Conservation (phyloP, 2,329 filamentous ascomycete genomes). For the Phoma herbarum region DNA sequence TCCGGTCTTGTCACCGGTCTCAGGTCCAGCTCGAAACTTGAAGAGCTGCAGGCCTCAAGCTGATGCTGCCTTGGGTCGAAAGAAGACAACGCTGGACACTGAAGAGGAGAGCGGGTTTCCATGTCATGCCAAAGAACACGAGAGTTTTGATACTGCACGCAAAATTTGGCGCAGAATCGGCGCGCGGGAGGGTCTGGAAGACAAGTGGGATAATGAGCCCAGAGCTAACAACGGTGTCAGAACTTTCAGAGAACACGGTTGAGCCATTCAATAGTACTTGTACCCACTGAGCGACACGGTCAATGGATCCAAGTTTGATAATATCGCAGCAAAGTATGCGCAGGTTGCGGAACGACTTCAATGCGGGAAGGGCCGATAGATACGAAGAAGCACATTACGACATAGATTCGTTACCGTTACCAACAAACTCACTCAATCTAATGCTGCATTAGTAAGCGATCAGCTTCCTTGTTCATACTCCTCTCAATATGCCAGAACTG, state of each 20-base stretch:
- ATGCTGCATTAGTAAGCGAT: slow-evolving; percentile 27
- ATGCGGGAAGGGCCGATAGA: neutral
- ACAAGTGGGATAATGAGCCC: neutral
- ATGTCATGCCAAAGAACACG: neutral
- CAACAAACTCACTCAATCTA: neutral
- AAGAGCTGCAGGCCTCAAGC: neutral
- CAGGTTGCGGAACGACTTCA: neutral
- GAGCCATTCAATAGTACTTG: no score
- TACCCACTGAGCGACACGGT: neutral
- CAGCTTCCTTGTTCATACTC: slow-evolving; percentile 29
- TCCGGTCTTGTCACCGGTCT: neutral
- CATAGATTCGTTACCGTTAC: no score
- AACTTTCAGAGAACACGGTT: no score
- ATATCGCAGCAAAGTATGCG: neutral
- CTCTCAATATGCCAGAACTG: slow-evolving; percentile 40
- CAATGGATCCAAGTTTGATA: neutral
- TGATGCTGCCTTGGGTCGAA: neutral
- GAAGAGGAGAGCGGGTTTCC: neutral
- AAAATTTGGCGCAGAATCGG: neutral
- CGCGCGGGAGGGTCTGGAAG: neutral
- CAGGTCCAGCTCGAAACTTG: neutral
- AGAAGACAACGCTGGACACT: neutral
- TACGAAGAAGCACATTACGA: no score
- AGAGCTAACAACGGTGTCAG: no score
- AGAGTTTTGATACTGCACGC: neutral